Conservation (phyloP, 106 monocot species). For the Alisma plantagoaquatica region DNA sequence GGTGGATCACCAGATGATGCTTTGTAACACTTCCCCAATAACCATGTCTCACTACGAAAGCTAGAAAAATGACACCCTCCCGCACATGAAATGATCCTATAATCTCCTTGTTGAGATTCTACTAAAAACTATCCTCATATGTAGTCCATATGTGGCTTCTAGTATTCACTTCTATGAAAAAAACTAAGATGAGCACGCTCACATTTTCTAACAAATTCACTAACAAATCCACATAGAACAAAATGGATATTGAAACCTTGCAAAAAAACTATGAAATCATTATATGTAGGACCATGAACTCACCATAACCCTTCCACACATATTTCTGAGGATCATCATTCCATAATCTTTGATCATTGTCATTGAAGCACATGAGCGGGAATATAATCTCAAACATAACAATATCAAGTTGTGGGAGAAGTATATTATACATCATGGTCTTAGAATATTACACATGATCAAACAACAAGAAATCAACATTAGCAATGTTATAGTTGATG, state of each 20-base stretch:
- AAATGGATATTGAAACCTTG: neutral
- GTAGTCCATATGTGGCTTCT: conserved; percentile 53
- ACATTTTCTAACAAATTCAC: conserved; percentile 82
- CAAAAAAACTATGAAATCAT: neutral
- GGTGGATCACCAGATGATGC: conserved; percentile 40
- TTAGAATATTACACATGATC: conserved; percentile 49
- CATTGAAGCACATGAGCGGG: conserved; percentile 89
- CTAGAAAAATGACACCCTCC: conserved; percentile 42
- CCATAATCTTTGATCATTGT: conserved; percentile 84
- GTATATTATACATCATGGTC: conserved; percentile 63
- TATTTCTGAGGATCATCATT: conserved; percentile 96
- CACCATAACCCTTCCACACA: conserved; percentile 94
- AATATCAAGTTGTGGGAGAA: conserved; percentile 71
- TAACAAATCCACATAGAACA: conserved; percentile 44
- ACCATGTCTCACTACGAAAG: conserved; percentile 72
- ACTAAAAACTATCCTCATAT: conserved; percentile 42
- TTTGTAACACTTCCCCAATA: conserved; percentile 74
- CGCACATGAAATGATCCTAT: conserved; percentile 60
- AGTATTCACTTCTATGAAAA: conserved; percentile 23
- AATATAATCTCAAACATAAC: conserved; percentile 91
- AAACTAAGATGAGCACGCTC: too few species aligned
- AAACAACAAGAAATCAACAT: too few species aligned
- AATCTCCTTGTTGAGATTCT: conserved; percentile 57
- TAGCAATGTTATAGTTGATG: too few species aligned
- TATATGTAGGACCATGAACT: neutral